Evolutionary conservation across 2,329 filamentous ascomycete genomes (phyloP), one percentile per base, ranked within the genome.

Genomic region (Neonectria hederae): DNA sequence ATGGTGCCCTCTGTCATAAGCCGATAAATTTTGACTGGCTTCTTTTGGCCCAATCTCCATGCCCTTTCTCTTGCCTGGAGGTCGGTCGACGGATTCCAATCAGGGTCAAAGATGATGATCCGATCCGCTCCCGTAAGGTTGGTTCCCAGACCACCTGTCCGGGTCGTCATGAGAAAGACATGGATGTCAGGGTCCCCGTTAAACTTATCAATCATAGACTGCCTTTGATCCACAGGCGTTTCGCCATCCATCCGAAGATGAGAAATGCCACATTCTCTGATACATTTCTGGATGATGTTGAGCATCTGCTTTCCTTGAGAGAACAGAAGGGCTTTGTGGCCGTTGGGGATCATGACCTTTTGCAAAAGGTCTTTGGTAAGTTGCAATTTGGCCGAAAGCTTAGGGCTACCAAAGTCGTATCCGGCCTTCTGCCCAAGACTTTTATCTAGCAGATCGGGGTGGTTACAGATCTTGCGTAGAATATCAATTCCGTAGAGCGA

Each of bases 1-100:
- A 99, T 99, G 0, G 97, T 99, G 1, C 96, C 96, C 5, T 95
- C 93, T 4, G 93, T 97, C 92, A 99, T 97, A n/a, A 99, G 85
- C 38, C 97, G 91, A 77, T 97, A 99, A 22, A 99, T 97, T 5
- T 93, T 94, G 28, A 99, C 96, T 52, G 97, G 93, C 58, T 92
- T 90, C 78, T 97, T 97, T 80, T 99, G 96, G 0, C 96, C 96
- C 2, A 99, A 82, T 62, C 96, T 89, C 96, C 96, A 99, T 6
- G 97, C 96, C 74, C 96, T 88, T 79, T 99, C 96, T 52, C 96
- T 90, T 17, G 96, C 96, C 80, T 99, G 96, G 26, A 97, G 85
- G 75, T 99, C 96, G 0, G 95, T 98, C 0, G 95, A 97, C 2
- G 95, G 96, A 73, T 98, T 98, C 96, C 96, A 99, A 76, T 99